Evolutionary conservation across 768 basidiomycete genomes (phyloP), one percentile per base, ranked within the genome.

Genomic region (Melanogaster broomeanus): DNA sequence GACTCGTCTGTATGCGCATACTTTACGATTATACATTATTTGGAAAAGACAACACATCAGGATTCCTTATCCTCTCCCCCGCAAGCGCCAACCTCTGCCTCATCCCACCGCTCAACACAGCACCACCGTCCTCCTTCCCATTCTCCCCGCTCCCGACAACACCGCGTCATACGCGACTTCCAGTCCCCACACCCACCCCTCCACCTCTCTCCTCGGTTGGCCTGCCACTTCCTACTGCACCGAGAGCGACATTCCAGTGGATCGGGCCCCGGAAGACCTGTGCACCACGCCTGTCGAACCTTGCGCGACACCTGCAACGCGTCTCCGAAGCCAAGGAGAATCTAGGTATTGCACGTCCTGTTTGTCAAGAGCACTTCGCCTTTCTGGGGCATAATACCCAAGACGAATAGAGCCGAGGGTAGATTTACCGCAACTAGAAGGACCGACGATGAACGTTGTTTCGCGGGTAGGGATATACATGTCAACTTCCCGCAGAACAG

Each of bases 71-170:
- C 52, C 82, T 79, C 1, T 92, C 95, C 44, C 96, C 74, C 0
- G 96, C 96, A 51, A 99, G 84, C 7, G 92, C 91, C 25, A 99
- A 64, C 9, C 96, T 72, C 72, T 99, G 96, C 59, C 83, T 83
- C 76, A 98, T 97, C 3, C 96, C 96, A 13, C 96, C 96, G 56
- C 90, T 93, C 58, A 95, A 70, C 39, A 79, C 83, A 3, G 88
- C 80, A 2, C 93, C 95, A 27, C 79, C 82, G 27, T 55, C 63
- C 12, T 42, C 31, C 16, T 41, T 41, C 22, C 19, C 28, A 21
- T 74, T 82, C 1, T 90, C 90, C 6, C 68, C 67, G 21, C 57
- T 61, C 9, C 66, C 24, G 48, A 56, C 3, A 98, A 71, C 27
- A 77, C 69, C 0, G 94, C 96, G 42, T 95, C 90, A 59, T 98